Percentiles rank a stretch among this genome's conserved stretches.
These are phyloP conservation scores for Ustilago nuda DNA, from an alignment of 1,284 basidiomycete species.

Conservation along the genomic window DNA sequence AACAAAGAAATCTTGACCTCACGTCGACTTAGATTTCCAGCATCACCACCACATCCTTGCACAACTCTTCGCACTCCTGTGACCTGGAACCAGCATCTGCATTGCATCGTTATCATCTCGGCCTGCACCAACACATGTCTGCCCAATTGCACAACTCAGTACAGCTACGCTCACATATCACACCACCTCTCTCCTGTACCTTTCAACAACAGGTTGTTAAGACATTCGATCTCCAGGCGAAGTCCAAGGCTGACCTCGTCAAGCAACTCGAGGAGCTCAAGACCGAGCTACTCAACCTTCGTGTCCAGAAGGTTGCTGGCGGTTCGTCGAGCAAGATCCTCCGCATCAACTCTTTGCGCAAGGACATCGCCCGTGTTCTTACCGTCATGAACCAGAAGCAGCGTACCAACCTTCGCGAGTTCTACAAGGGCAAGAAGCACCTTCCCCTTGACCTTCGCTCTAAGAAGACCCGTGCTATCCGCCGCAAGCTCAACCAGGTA, in stretches of 20 bases:
- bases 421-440: constrained; percentile 98
- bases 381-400: constrained; percentile 99
- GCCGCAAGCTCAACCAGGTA: constrained; percentile 91
- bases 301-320: constrained; percentile 98
- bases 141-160: background rate
- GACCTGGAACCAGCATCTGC: background rate
- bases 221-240: constrained; percentile 97
- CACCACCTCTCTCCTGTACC: background rate
- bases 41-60: background rate
- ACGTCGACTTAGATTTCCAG: background rate
- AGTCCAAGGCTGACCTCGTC: constrained; percentile 97
- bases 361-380: constrained; percentile 97
- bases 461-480: constrained; percentile 99
- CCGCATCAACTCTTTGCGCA: constrained; percentile 90
- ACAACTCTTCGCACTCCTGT: background rate
- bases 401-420: constrained; percentile 94
- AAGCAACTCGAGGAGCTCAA: constrained; percentile 96
- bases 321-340: constrained; percentile 91
- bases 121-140: background rate
- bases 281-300: constrained; percentile 87
- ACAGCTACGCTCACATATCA: constrained; percentile 9
- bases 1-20: background rate
- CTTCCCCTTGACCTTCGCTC: constrained; percentile 94
- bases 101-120: constrained; percentile 5
- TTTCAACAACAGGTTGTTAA: constrained; percentile 74